Evolutionary conservation across 2,329 filamentous ascomycete genomes (phyloP).

Genomic region (Torrubiella hemipterigena): DNA sequence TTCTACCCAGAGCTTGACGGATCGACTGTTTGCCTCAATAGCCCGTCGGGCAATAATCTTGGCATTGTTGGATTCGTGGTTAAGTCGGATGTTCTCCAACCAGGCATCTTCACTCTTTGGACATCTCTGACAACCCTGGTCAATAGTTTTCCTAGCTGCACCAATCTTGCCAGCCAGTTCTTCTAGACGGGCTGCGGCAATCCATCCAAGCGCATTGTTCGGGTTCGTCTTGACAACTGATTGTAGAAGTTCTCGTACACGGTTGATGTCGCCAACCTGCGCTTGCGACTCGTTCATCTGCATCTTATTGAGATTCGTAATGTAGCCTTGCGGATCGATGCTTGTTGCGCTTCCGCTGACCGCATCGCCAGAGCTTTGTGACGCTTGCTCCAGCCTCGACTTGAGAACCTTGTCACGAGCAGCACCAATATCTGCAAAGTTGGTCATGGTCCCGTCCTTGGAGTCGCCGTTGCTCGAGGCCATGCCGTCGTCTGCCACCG

Average conservation of each 20-base stretch:
- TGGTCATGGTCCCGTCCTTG: conserved; percentile 86
- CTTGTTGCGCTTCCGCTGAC: conserved; percentile 72
- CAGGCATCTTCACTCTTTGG: conserved; percentile 92
- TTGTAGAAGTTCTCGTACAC: conserved; percentile 82
- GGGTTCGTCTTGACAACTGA: conserved; percentile 97
- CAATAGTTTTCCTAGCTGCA: conserved; percentile 77
- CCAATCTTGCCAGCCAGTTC: conserved; percentile 87
- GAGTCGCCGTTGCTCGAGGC: conserved; percentile 24
- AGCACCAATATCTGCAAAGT: conserved; percentile 94
- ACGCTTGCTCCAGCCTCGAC: conserved; percentile 85
- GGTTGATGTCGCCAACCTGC: conserved; percentile 88
- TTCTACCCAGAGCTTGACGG: conserved; percentile 85
- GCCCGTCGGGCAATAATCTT: conserved; percentile 92
- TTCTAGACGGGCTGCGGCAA: conserved; percentile 84
- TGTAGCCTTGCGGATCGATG: conserved; percentile 90
- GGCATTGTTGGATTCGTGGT: conserved; percentile 74
- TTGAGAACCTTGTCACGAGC: conserved; percentile 92
- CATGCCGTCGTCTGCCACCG: conserved; percentile 68
- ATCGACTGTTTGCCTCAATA: conserved; percentile 81
- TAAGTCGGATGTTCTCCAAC: conserved; percentile 90
- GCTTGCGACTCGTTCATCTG: conserved; percentile 69
- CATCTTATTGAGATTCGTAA: conserved; percentile 79
- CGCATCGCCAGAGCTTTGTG: conserved; percentile 55
- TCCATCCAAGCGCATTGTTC: conserved; percentile 89
- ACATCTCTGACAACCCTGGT: conserved; percentile 78